Conservation (phyloP, 371 early-diverging fungal genomes). For the Entomophthora muscae region DNA sequence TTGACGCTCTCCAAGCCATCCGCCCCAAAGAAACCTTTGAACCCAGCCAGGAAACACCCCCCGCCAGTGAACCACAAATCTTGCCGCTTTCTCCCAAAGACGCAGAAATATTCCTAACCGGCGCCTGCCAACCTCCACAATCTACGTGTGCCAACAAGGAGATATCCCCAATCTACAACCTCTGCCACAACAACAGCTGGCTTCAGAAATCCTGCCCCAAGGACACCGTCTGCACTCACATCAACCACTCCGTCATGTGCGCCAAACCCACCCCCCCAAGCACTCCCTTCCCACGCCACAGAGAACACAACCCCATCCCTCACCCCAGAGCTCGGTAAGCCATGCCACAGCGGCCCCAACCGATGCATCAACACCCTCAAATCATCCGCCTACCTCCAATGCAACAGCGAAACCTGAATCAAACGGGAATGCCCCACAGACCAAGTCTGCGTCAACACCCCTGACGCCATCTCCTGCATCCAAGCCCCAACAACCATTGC, state of each 20-base stretch:
- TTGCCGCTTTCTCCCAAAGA: too few species aligned
- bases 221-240: neutral
- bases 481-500: neutral
- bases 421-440: neutral
- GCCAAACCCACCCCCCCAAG: neutral
- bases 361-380: neutral
- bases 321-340: too few species aligned
- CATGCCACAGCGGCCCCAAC: neutral
- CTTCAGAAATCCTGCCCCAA: neutral
- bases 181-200: neutral
- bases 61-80: too few species aligned
- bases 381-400: neutral
- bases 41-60: neutral
- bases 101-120: neutral
- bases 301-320: neutral
- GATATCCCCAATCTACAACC: neutral
- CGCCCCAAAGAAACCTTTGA: neutral
- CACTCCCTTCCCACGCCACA: neutral
- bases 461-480: neutral
- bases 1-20: slow-evolving; percentile 16
- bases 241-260: neutral
- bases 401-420: neutral
- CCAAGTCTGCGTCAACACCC: neutral
- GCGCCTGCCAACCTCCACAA: neutral
- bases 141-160: neutral